phyloP scores from a whole-genome alignment of 768 basidiomycete species.

The Suillus fuscotomentosus region DNA sequence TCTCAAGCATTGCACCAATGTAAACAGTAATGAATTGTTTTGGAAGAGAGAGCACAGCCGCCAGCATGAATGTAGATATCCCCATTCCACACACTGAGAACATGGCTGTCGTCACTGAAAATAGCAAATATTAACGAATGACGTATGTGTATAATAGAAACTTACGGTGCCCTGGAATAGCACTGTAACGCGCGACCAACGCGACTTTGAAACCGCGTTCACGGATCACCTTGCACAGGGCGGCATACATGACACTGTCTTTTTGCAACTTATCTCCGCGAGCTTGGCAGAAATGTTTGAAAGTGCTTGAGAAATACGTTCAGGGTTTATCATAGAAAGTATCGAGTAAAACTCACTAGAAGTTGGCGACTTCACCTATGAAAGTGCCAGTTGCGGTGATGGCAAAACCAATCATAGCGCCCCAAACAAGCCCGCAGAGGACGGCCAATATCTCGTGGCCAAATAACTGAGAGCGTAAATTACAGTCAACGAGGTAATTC shows the following conservation, averaged over 20 bases:
- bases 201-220: slow-evolving; percentile 84
- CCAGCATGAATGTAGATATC: slow-evolving; percentile 61
- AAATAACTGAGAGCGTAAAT: slow-evolving; percentile 51
- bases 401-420: slow-evolving; percentile 74
- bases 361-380: slow-evolving; percentile 80
- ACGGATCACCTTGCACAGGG: slow-evolving; percentile 60
- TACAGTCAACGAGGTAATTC: neutral
- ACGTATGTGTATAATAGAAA: slow-evolving; percentile 7
- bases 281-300: slow-evolving; percentile 71
- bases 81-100: slow-evolving; percentile 82
- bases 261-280: slow-evolving; percentile 66
- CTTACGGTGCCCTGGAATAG: slow-evolving; percentile 81
- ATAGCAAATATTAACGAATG: slow-evolving; percentile 1
- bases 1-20: slow-evolving; percentile 66
- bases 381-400: slow-evolving; percentile 79
- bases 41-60: slow-evolving; percentile 76
- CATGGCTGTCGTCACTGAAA: slow-evolving; percentile 71
- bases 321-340: neutral
- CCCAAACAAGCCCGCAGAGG: slow-evolving; percentile 83
- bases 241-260: slow-evolving; percentile 45
- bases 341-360: slow-evolving; percentile 50
- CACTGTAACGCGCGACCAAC: slow-evolving; percentile 66
- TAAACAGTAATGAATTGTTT: slow-evolving; percentile 81
- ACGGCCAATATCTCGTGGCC: slow-evolving; percentile 86
- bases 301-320: slow-evolving; percentile 46